Evolutionary conservation across 2,329 filamentous ascomycete species (phyloP).

Genomic region (Epichloe bromicola): DNA sequence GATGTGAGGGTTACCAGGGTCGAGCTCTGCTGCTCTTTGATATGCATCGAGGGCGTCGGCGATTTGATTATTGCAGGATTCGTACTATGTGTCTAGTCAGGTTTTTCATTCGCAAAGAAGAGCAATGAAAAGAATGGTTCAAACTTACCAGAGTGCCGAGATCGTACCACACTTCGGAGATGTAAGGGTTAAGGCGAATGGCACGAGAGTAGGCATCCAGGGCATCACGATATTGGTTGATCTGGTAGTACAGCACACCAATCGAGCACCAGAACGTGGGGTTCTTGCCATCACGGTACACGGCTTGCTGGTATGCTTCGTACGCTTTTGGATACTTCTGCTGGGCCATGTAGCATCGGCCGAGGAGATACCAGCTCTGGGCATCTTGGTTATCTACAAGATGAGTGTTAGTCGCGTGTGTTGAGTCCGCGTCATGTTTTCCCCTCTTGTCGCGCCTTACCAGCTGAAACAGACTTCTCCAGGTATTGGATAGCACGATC

Average conservation of each 20-base stretch:
- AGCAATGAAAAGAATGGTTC: constrained; percentile 21
- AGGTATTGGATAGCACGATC: constrained; percentile 94
- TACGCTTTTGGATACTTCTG: constrained; percentile 98
- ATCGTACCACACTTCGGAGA: constrained; percentile 99
- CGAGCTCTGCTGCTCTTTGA: constrained; percentile 83
- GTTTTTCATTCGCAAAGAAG: neutral
- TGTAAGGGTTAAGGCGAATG: constrained; percentile 92
- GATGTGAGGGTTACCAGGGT: constrained; percentile 88
- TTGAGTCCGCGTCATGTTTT: neutral
- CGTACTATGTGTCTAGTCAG: constrained; percentile 48
- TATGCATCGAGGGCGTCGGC: constrained; percentile 93
- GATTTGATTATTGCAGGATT: constrained; percentile 98
- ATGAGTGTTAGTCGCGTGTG: neutral
- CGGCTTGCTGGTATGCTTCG: constrained; percentile 95
- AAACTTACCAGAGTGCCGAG: constrained; percentile 71
- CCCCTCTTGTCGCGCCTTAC: constrained; percentile 35
- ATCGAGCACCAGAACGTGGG: constrained; percentile 99
- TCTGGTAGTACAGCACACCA: constrained; percentile 96
- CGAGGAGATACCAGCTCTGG: constrained; percentile 96
- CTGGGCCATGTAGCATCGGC: constrained; percentile 97
- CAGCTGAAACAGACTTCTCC: constrained; percentile 88
- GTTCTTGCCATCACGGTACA: constrained; percentile 94
- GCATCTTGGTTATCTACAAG: constrained; percentile 78
- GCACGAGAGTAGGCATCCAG: constrained; percentile 95
- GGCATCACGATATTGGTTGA: constrained; percentile 97